Percentiles rank a stretch among this genome's conserved stretches.
phyloP scores from a whole-genome alignment of 805 yeast genomes.

The Yarrowia porcina region DNA sequence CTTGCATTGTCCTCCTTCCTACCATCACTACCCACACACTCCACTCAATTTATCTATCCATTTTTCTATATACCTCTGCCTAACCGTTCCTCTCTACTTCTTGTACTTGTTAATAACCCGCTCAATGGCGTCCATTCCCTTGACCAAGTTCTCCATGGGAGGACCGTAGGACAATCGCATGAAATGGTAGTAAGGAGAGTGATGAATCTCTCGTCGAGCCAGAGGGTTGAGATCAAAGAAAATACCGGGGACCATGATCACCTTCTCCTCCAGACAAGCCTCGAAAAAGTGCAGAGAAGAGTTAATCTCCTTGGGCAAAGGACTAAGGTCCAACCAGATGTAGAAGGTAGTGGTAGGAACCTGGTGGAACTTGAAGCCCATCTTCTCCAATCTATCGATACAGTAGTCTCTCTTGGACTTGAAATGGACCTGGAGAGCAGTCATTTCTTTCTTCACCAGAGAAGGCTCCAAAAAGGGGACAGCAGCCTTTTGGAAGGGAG shows the following conservation, averaged over 20 bases:
- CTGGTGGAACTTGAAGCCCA: conserved; percentile 53
- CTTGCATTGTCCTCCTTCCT: no score
- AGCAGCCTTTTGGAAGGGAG: conserved; percentile 61
- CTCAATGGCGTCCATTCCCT: conserved; percentile 64
- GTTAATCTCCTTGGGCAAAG: conserved; percentile 53
- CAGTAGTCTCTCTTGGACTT: conserved; percentile 57
- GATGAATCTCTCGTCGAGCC: conserved; percentile 47
- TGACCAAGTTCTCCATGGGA: conserved; percentile 47
- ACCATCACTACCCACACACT: no score
- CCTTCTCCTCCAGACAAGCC: conserved; percentile 57
- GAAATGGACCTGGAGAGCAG: conserved; percentile 56
- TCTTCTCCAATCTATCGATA: conserved; percentile 45
- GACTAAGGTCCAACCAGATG: conserved; percentile 55
- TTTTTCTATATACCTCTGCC: background rate
- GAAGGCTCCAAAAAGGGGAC: conserved; percentile 51
- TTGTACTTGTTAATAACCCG: conserved; percentile 38
- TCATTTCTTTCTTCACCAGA: conserved; percentile 51
- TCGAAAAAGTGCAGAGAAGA: conserved; percentile 62
- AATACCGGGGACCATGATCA: conserved; percentile 60
- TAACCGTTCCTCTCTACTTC: background rate
- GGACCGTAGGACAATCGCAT: conserved; percentile 62
- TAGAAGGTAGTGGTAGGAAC: conserved; percentile 59
- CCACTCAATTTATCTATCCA: background rate
- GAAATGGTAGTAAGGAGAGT: conserved; percentile 57
- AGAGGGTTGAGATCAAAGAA: conserved; percentile 59